Conservation (phyloP, 176 grass and related monocot genomes). For the Aegilops tauschii region DNA sequence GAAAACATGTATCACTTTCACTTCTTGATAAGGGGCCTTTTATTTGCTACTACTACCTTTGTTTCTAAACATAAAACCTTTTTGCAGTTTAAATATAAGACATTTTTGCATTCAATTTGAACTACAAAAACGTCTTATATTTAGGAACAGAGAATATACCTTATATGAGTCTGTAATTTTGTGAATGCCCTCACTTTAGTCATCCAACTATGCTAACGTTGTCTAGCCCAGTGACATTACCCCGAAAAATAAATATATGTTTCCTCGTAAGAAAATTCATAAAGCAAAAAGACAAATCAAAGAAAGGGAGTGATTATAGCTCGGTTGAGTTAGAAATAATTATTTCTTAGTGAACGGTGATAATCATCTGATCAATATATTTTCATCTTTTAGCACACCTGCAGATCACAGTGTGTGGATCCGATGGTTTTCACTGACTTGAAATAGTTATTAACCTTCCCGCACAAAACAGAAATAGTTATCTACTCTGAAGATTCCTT, state of each 20-base stretch:
- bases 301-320: too few relatives aligned
- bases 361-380: not conserved
- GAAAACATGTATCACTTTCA: not conserved
- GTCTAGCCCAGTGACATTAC: not conserved
- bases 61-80: too few relatives aligned
- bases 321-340: too few relatives aligned
- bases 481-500: not conserved
- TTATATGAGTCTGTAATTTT: not conserved
- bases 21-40: not conserved
- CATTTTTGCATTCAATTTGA: too few relatives aligned
- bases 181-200: not conserved
- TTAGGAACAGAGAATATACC: too few relatives aligned
- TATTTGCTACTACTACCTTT: too few relatives aligned
- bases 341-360: too few relatives aligned
- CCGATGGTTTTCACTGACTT: not conserved
- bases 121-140: too few relatives aligned
- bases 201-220: not conserved
- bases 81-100: too few relatives aligned
- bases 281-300: too few relatives aligned
- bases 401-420: not conserved
- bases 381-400: not conserved
- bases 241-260: not conserved
- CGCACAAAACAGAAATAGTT: not conserved
- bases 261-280: not conserved
- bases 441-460: not conserved